Evolutionary conservation across 129 eudicot species (phyloP), one percentile per base, ranked within the genome.

Genomic region (Tanacetum coccineum): DNA sequence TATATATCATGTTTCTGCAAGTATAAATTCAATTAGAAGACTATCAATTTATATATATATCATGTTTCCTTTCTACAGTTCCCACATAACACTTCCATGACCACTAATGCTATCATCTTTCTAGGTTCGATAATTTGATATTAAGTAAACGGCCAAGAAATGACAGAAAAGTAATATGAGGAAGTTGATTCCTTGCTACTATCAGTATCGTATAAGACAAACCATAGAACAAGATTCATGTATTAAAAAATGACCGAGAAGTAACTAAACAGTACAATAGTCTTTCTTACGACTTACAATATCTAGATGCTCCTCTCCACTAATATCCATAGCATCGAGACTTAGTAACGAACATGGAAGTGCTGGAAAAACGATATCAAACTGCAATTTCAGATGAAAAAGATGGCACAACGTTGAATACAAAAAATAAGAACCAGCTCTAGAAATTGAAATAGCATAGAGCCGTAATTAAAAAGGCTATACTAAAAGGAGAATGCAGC

Each of bases 1-100:
- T 72, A 74, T 26, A 91, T 87, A 66, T 87, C 94, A 78, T 91
- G 97, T 78, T 78, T 91, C 97, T 91, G 95, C 86, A 85, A 62
- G 70, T 55, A 70, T 39, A 28, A 20, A 65, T 18, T 19, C 13
- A 22, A 44, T 42, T 30, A 64, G 21, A 59, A 18, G 59, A 30
- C 36, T 30, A 4, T 4, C 95, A 60, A 96, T 81, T 91, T 80
- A 83, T 87, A 70, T 72, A 74, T 26, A 91, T 87, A 66, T 87
- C 94, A 78, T 91, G 97, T 78, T 78, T 91, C 97, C n/a, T 91
- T 55, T 65, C 66, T 57, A 7, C 14, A 59, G 58, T 74, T 67
- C 59, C 20, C 39, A 4, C 51, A 42, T 58, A 56, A n/a, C 57
- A 55, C 36, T 39, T 47, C n/a, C 18, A 26, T 18, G 48, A 66